These are phyloP conservation scores for Marsdenia floribunda DNA, from an alignment of 257 asterid species.

Conservation along the genomic window DNA sequence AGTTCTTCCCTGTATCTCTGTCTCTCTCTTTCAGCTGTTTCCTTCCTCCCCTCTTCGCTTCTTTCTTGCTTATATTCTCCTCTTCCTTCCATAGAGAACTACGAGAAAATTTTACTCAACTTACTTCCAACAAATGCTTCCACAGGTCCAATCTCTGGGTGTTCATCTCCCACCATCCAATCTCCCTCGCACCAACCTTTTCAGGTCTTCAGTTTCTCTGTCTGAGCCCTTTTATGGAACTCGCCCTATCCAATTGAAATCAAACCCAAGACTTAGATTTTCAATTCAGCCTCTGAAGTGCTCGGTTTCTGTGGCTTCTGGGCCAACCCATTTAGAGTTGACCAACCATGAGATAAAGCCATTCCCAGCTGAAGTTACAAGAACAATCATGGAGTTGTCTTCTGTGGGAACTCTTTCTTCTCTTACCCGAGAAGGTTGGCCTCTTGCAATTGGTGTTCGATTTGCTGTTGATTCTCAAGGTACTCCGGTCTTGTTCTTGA, in stretches of 20 bases:
- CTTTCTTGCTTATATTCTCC: not conserved
- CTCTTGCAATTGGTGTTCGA: constrained; percentile 72
- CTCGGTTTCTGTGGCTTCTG: constrained; percentile 57
- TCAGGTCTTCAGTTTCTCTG: constrained; percentile 21
- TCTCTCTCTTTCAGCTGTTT: not conserved
- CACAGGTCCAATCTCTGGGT: constrained; percentile 37
- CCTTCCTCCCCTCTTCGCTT: not conserved
- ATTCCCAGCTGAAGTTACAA: constrained; percentile 73
- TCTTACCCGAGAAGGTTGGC: constrained; percentile 62
- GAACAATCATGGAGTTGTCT: constrained; percentile 71
- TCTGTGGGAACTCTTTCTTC: constrained; percentile 71
- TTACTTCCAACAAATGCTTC: constrained; percentile 40
- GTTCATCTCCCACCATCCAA: constrained; percentile 34
- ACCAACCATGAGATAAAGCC: constrained; percentile 41
- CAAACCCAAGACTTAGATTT: constrained; percentile 17
- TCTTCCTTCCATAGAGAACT: not conserved
- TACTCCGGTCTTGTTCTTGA: constrained; percentile 61
- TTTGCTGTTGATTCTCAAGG: constrained; percentile 74
- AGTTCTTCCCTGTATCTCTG: not conserved
- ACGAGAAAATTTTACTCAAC: not conserved
- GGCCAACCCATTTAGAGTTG: constrained; percentile 42
- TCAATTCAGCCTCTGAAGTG: constrained; percentile 38
- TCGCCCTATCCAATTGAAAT: constrained; percentile 23
- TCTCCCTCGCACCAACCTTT: constrained; percentile 30
- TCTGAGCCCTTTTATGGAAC: constrained; percentile 16